These are phyloP conservation scores for Neltuma alba DNA, from an alignment of 306 rosid genomes.

Conservation along the genomic window DNA sequence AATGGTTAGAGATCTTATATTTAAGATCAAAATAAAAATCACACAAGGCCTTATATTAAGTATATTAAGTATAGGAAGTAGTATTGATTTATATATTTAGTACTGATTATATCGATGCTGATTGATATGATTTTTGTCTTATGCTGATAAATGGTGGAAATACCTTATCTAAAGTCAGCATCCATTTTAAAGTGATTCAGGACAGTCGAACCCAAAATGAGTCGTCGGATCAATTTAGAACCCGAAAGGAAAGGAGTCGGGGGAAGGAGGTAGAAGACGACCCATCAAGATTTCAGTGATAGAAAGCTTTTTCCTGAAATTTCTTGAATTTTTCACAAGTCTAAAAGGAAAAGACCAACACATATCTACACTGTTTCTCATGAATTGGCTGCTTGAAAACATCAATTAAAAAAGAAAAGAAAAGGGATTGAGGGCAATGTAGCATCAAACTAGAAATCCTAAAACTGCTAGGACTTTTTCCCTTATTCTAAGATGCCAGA, in stretches of 20 bases:
- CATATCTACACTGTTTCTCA: constrained; percentile 9
- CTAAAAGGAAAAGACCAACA: neutral
- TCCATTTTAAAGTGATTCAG: too few species aligned
- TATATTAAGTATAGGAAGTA: too few species aligned
- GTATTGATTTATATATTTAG: too few species aligned
- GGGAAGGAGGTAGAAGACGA: neutral
- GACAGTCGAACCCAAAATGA: too few species aligned
- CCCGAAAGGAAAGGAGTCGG: too few species aligned
- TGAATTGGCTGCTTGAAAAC: neutral
- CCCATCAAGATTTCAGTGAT: constrained; percentile 15
- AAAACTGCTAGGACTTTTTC: neutral
- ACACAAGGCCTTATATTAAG: too few species aligned
- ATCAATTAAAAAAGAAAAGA: neutral
- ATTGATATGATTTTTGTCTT: too few species aligned
- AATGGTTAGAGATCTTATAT: too few species aligned
- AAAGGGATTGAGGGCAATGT: neutral
- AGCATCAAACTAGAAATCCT: neutral
- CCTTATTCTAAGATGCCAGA: constrained; percentile 19
- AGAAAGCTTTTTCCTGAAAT: constrained; percentile 32
- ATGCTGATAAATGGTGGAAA: neutral
- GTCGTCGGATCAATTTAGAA: too few species aligned
- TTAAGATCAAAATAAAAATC: too few species aligned
- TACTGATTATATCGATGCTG: neutral
- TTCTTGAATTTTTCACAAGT: constrained; percentile 30
- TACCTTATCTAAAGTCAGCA: too few species aligned